These are phyloP conservation scores for Claviceps maximensis DNA, from an alignment of 2,329 filamentous ascomycete species.

Conservation along the genomic window DNA sequence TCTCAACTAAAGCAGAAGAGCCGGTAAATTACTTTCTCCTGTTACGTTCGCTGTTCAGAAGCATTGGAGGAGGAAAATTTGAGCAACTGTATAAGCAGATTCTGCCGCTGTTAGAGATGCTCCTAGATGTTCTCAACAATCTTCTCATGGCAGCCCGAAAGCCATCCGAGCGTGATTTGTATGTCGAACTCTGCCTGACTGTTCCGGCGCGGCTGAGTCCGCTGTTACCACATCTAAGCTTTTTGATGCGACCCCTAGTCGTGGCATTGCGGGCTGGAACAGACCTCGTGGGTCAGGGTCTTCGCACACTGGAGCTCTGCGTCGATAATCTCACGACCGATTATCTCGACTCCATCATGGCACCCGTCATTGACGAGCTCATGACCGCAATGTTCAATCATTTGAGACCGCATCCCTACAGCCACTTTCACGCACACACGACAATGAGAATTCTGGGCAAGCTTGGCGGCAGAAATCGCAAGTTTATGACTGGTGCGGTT, in stretches of 20 bases:
- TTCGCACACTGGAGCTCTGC: conserved; percentile 87
- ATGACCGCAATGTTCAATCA: conserved; percentile 98
- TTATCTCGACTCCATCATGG: conserved; percentile 97
- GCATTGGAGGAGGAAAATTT: conserved; percentile 93
- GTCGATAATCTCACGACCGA: conserved; percentile 97
- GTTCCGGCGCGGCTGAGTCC: conserved; percentile 92
- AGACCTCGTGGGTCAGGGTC: conserved; percentile 85
- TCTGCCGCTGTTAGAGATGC: conserved; percentile 87
- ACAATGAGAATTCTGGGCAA: conserved; percentile 97
- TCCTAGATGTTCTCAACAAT: conserved; percentile 93
- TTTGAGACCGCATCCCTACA: conserved; percentile 84
- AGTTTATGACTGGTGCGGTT: conserved; percentile 83
- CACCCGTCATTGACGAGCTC: conserved; percentile 93
- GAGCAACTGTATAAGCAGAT: conserved; percentile 98
- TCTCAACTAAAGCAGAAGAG: conserved; percentile 89
- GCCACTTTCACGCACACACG: conserved; percentile 93
- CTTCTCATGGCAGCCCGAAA: conserved; percentile 82
- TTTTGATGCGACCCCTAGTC: conserved; percentile 94
- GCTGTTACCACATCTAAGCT: conserved; percentile 85
- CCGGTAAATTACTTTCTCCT: conserved; percentile 98
- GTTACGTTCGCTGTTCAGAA: conserved; percentile 81
- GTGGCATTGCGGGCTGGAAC: conserved; percentile 84
- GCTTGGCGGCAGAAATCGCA: conserved; percentile 85
- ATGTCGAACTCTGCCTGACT: conserved; percentile 91
- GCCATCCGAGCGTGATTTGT: conserved; percentile 81